These are phyloP conservation scores for Erythrobasidium yunnanense DNA, from an alignment of 768 basidiomycete species.

Conservation along the genomic window DNA sequence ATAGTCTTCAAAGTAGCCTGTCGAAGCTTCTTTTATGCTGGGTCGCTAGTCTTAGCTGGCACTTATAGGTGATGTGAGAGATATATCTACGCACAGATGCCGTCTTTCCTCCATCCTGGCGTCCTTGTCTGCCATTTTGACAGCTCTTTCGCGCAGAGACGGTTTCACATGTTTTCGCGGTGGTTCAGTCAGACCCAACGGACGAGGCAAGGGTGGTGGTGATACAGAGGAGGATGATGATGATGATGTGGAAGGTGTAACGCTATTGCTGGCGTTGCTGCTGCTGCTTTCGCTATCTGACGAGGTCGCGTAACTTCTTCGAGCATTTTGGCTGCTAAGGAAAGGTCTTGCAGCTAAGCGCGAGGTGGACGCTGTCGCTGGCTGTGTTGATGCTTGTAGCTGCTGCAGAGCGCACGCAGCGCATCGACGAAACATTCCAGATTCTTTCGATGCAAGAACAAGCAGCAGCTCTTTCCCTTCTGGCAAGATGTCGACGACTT, in stretches of 20 bases:
- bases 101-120: conserved; percentile 57
- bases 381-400: too few species aligned
- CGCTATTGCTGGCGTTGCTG: neutral
- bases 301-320: neutral
- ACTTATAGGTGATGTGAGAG: neutral
- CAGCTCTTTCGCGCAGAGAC: neutral
- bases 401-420: neutral
- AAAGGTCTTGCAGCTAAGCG: neutral
- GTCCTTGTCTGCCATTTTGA: conserved; percentile 52
- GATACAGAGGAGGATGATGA: neutral
- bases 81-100: conserved; percentile 40
- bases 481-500: neutral
- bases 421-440: neutral
- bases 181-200: conserved; percentile 17
- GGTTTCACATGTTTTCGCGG: conserved; percentile 2
- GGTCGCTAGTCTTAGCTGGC: conserved; percentile 6
- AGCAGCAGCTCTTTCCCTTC: too few species aligned
- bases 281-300: conserved; percentile 1
- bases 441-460: neutral
- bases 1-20: conserved; percentile 79
- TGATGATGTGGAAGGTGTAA: neutral
- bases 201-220: conserved; percentile 23
- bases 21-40: conserved; percentile 56
- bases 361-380: neutral
- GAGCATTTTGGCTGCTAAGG: neutral